Base-by-base conservation (phyloP, 2,329 filamentous ascomycete species). In the Cladosporium sp. region DNA sequence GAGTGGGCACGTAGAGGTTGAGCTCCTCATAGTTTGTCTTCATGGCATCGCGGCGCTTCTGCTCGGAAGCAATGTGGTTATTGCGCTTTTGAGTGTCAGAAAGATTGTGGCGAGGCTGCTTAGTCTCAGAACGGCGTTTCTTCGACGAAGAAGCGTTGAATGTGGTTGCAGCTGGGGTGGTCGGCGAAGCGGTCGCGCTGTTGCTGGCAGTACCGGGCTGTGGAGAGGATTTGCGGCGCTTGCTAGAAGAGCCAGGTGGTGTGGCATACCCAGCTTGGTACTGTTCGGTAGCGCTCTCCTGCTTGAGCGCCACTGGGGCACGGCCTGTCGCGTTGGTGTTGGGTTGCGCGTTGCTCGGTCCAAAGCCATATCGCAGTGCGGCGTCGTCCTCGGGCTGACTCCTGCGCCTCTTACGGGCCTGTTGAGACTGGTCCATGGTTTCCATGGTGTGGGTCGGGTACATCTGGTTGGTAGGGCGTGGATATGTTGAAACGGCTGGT, bases 21-120 rank as follows among this genome's bases (percentile, higher is more conserved):
- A 96, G 76, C 59, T 93, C 88, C 43, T 92, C 88, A 66, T 93
- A 96, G 0, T 90, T 90, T 64, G 89, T 83, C 69, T 91, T 88
- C 67, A 93, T 93, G 49, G 92, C 78, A 25, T 90, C 90, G 50
- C 91, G 82, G 36, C 92, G 83, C 73, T 94, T 95, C 75, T 96
- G 90, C 70, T 95, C 91, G 55, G 90, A 94, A 55, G 87, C 81
- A 64, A 96, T 94, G 69, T 95, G 90, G 65, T 96, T 96, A 67
- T 87, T 87, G 47, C 90, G 82, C 74, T 93, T 94, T 73, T 94
- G 88, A 61, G 88, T 86, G 65, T 93, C 89, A 0, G 86, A 84
- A 3, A 94, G 72, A 63, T 87, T 87, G 67, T 87, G 63, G 30
- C 64, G 63, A 20, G 55, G 36, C 9, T 39, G 43, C 34, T 51